These are phyloP conservation scores for Blastobotrys robertii DNA, from an alignment of 805 yeast species.

Conservation along the genomic window DNA sequence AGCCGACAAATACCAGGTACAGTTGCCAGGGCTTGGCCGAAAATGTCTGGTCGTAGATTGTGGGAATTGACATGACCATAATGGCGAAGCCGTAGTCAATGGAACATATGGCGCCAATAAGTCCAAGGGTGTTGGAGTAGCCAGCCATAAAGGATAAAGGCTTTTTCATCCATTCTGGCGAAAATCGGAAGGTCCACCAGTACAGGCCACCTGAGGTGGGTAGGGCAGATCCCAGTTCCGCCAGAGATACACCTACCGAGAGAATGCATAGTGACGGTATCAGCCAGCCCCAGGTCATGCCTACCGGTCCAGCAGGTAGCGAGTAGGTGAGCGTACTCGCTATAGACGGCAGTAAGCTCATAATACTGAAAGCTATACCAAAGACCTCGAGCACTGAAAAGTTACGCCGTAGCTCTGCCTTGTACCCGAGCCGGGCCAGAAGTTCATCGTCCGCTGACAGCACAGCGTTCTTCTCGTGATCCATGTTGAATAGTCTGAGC, in stretches of 20 bases:
- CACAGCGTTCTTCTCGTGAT: no score
- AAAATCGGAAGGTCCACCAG: constrained; percentile 57
- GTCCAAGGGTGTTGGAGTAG: constrained; percentile 55
- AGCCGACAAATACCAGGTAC: constrained; percentile 61
- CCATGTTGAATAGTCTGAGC: no score
- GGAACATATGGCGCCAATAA: constrained; percentile 57
- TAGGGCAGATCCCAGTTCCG: constrained; percentile 56
- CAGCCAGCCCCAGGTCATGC: constrained; percentile 68
- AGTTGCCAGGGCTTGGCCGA: constrained; percentile 42
- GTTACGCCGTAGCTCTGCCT: constrained; percentile 53
- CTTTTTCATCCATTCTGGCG: constrained; percentile 43
- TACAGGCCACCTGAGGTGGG: constrained; percentile 74
- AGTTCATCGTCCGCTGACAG: constrained; percentile 18
- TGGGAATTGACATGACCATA: constrained; percentile 33
- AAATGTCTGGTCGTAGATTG: constrained; percentile 44
- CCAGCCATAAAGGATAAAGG: constrained; percentile 57
- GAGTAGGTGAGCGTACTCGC: constrained; percentile 46
- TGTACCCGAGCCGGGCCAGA: constrained; percentile 51
- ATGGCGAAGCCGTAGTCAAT: constrained; percentile 66
- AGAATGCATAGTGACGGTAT: constrained; percentile 48
- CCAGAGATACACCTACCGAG: constrained; percentile 54
- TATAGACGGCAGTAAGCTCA: constrained; percentile 55
- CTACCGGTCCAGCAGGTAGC: constrained; percentile 53
- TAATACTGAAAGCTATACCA: constrained; percentile 63
- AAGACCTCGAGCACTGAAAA: constrained; percentile 57